Conservation (phyloP, 768 basidiomycete genomes). For the Pleurotus sapidus region DNA sequence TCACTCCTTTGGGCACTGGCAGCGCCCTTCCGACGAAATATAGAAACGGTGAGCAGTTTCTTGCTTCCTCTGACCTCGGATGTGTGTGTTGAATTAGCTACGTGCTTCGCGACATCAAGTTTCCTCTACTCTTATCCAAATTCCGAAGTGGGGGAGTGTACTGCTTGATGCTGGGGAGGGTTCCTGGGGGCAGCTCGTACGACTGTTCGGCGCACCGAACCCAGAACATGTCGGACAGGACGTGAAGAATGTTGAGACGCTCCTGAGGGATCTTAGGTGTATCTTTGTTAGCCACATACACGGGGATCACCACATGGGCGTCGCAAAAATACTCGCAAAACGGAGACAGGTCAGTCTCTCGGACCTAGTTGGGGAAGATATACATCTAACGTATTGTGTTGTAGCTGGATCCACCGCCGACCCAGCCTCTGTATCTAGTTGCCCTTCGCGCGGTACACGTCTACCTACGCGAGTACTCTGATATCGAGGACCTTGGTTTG, state of each 20-base stretch:
- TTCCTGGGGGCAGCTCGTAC: conserved; percentile 83
- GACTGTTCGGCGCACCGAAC: conserved; percentile 64
- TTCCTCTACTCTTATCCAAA: conserved; percentile 71
- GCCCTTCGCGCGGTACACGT: conserved; percentile 51
- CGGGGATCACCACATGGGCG: conserved; percentile 88
- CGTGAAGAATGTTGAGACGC: not conserved
- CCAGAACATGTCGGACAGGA: conserved; percentile 38
- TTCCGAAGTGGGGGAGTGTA: conserved; percentile 70
- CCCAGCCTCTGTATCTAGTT: conserved; percentile 70
- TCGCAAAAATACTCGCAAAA: conserved; percentile 69
- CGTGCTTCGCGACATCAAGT: conserved; percentile 34
- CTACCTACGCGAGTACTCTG: conserved; percentile 71
- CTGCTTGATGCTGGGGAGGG: conserved; percentile 93
- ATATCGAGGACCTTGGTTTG: conserved; percentile 72
- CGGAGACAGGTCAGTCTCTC: conserved; percentile 55
- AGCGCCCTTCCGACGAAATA: conserved; percentile 85
- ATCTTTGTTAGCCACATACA: conserved; percentile 91
- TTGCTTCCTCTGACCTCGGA: not conserved
- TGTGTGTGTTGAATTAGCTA: not conserved
- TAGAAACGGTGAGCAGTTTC: conserved; percentile 65
- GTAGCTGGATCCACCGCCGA: conserved; percentile 63
- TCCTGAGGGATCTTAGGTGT: conserved; percentile 69
- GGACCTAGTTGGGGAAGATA: not conserved
- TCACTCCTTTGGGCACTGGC: conserved; percentile 85
- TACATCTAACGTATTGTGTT: not conserved